Percentiles rank a stretch among this genome's conserved stretches.
Conservation (phyloP, 345 rosid genomes). For the Brassica nigra region DNA sequence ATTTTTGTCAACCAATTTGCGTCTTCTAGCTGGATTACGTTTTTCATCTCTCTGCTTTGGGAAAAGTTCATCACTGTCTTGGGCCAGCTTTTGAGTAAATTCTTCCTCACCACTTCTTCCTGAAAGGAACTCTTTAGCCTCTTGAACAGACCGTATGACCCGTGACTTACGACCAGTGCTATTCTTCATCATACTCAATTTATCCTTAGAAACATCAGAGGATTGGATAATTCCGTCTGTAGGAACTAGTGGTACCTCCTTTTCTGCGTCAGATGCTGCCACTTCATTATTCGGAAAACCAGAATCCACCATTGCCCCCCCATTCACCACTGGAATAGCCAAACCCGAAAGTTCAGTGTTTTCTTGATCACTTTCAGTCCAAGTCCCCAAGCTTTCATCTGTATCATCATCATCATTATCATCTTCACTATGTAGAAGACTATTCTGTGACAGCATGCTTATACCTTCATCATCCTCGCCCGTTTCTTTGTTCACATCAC, state of each 20-base stretch:
- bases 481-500: constrained; percentile 21
- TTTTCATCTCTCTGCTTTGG: constrained; percentile 29
- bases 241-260: constrained; percentile 21
- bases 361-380: constrained; percentile 20
- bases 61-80: constrained; percentile 34
- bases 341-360: constrained; percentile 28
- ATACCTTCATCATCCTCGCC: constrained; percentile 28
- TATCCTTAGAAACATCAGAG: constrained; percentile 39
- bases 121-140: constrained; percentile 80
- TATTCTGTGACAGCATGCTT: constrained; percentile 24
- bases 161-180: constrained; percentile 48
- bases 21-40: constrained; percentile 31
- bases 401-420: constrained; percentile 25
- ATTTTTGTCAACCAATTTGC: constrained; percentile 27
- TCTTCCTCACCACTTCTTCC: constrained; percentile 38
- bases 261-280: constrained; percentile 36
- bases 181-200: constrained; percentile 28
- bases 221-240: constrained; percentile 36
- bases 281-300: constrained; percentile 29
- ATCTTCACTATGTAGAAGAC: constrained; percentile 21
- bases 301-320: constrained; percentile 29
- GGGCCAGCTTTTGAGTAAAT: constrained; percentile 31
- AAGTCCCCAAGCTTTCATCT: constrained; percentile 24
- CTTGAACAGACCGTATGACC: constrained; percentile 79
- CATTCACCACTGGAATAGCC: constrained; percentile 37